phyloP scores from a whole-genome alignment of 2,329 filamentous ascomycete species.

The Emericellopsis cladophorae region DNA sequence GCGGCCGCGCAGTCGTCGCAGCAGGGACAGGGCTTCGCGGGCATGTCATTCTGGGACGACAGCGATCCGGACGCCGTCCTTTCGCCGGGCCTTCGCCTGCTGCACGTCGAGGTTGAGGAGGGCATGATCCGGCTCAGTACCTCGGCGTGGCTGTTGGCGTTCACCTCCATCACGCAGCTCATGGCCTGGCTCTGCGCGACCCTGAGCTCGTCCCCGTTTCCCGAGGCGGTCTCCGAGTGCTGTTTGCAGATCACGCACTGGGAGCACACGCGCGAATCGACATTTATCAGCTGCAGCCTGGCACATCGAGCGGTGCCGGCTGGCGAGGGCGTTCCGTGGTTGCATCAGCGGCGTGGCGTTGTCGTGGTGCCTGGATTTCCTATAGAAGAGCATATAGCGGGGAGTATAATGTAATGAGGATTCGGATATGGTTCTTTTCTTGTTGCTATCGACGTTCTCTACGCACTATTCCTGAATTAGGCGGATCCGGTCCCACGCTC shows the following conservation, averaged over 20 bases:
- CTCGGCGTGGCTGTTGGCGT: slow-evolving; percentile 19
- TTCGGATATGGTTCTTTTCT: background rate
- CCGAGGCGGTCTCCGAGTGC: slow-evolving; percentile 14
- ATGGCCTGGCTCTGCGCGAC: slow-evolving; percentile 23
- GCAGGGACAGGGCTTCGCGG: slow-evolving; percentile 10
- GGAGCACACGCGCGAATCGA: slow-evolving; percentile 16
- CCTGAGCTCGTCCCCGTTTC: slow-evolving; percentile 20
- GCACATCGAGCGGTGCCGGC: slow-evolving; percentile 16
- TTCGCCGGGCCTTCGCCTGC: slow-evolving; percentile 17
- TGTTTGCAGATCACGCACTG: slow-evolving; percentile 16
- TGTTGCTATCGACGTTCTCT: background rate
- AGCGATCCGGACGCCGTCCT: slow-evolving; percentile 10
- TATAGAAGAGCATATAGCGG: slow-evolving; percentile 6
- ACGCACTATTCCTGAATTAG: background rate
- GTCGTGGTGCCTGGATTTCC: slow-evolving; percentile 21
- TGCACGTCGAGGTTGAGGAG: slow-evolving; percentile 21
- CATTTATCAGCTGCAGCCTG: slow-evolving; percentile 20
- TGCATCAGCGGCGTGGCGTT: slow-evolving; percentile 15
- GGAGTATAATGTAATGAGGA: background rate
- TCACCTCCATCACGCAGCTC: slow-evolving; percentile 22
- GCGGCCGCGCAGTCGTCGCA: slow-evolving; percentile 11
- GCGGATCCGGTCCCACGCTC: background rate
- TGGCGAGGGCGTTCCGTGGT: slow-evolving; percentile 12
- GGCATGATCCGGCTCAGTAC: slow-evolving; percentile 16
- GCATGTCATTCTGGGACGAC: slow-evolving; percentile 23